These are phyloP conservation scores for Kluyveromyces nonfermentans DNA, from an alignment of 805 yeast species.

Conservation along the genomic window DNA sequence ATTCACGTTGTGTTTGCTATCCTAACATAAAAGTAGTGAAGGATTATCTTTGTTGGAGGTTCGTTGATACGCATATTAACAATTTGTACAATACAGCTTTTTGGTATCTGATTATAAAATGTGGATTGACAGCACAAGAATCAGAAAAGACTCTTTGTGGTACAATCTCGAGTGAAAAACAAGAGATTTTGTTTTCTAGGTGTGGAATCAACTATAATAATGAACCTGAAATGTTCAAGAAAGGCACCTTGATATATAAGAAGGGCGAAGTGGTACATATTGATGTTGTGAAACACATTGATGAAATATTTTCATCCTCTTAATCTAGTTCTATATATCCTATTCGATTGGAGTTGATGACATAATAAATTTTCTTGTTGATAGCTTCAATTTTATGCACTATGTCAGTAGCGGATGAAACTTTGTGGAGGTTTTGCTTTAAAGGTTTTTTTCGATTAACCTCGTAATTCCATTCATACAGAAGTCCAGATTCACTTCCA, in stretches of 20 bases:
- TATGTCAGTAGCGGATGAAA: constrained; percentile 4
- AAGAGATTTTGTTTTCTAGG: constrained; percentile 70
- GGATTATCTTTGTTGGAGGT: constrained; percentile 91
- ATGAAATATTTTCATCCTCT: constrained; percentile 28
- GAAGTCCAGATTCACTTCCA: constrained; percentile 17
- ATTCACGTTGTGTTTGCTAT: constrained; percentile 80
- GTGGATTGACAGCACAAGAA: constrained; percentile 63
- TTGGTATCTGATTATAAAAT: constrained; percentile 71
- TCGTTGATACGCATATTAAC: constrained; percentile 93
- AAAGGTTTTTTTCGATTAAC: constrained; percentile 6
- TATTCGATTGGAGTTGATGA: constrained; percentile 7
- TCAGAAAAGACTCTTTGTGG: constrained; percentile 75
- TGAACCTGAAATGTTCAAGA: constrained; percentile 79
- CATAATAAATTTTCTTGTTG: constrained; percentile 6
- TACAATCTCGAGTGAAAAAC: constrained; percentile 73
- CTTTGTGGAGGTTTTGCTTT: constrained; percentile 2
- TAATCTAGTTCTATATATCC: constrained; percentile 6
- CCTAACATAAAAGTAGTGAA: constrained; percentile 54
- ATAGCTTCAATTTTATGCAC: constrained; percentile 7
- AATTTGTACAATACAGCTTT: constrained; percentile 88
- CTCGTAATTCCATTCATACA: constrained; percentile 14
- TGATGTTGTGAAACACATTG: constrained; percentile 33
- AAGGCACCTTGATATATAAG: constrained; percentile 55
- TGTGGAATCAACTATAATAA: constrained; percentile 85
- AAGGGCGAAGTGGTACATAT: constrained; percentile 40